phyloP scores from a whole-genome alignment of 2,329 filamentous ascomycete genomes.

The Aspergillus costaricaensis region DNA sequence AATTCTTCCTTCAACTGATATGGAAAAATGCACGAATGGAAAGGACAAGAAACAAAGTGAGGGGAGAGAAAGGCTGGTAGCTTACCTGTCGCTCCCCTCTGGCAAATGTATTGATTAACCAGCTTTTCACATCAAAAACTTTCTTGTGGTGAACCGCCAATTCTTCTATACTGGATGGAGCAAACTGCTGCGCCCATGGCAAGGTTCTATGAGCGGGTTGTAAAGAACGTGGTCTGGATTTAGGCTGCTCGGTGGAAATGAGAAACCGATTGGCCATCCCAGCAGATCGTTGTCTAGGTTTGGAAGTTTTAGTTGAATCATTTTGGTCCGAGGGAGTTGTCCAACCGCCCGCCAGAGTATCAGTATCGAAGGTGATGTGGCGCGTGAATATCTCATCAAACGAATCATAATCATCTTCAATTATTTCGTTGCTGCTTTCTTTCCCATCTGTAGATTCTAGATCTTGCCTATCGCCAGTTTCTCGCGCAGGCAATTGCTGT shows the following conservation, averaged over 20 bases:
- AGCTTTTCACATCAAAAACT: constrained; percentile 78
- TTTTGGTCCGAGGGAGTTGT: constrained; percentile 10
- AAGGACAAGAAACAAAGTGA: not conserved
- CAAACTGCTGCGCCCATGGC: constrained; percentile 87
- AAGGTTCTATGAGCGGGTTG: constrained; percentile 53
- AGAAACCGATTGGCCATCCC: too few relatives aligned
- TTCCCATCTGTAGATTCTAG: not conserved
- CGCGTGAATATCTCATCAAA: constrained; percentile 41
- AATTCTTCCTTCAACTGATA: not conserved
- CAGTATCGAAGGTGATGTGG: constrained; percentile 30
- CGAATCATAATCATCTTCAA: constrained; percentile 45
- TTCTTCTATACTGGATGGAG: constrained; percentile 73
- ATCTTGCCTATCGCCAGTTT: constrained; percentile 21
- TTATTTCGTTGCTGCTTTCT: constrained; percentile 34
- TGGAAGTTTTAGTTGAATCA: not conserved
- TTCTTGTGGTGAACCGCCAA: constrained; percentile 95
- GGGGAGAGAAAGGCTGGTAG: not conserved
- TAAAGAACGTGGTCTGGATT: constrained; percentile 14
- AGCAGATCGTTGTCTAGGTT: not conserved
- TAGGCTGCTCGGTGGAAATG: too few relatives aligned
- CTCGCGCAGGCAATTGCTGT: constrained; percentile 39
- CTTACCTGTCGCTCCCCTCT: constrained; percentile 53
- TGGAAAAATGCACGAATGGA: not conserved
- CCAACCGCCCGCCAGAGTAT: constrained; percentile 4
- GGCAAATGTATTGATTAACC: constrained; percentile 73